Evolutionary conservation across 352 stramenopile genomes (phyloP), one percentile per base, ranked within the genome.

Genomic region (Pythium dissotocum): DNA sequence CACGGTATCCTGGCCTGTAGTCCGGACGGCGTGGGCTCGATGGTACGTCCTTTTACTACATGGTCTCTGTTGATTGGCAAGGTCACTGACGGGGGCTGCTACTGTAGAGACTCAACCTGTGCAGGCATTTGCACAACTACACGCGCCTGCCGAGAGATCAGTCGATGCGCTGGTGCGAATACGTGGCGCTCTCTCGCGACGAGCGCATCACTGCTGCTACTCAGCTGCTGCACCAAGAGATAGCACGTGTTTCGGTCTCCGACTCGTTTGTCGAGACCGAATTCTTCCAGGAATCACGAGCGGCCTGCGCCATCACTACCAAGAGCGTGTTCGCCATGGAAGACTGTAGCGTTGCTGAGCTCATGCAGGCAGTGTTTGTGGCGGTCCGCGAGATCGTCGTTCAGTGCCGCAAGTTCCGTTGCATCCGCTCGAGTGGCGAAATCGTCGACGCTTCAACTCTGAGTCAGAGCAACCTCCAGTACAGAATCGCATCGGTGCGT

Each of bases 281-380:
- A 2, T 70, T 56, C 28, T 40, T 59, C 7, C n/a, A 60, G 6
- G 63, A 61, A 12, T 55, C 46, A 0, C 18, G 44, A 28, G 56
- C 59, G 21, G 24, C 49, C 16, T 61, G 36, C 18, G 69, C 69
- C 7, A 70, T 79, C 63, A 84, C 72, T 16, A 73, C 75, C 49
- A 73, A 56, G 4, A 70, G 74, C 24, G 72, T 80, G 58, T 84
- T 78, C 52, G 65, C 72, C 6, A 67, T 84, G 48, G 77, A 77
- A 30, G 75, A 67, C 7, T 38, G 42, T 9, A 63, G 80, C 56
- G 55, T 77, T 6, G 49, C 66, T 4, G 75, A 40, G 16, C 56
- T 70, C 35, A 42, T 82, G 44, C 52, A 58, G 3, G 72, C 69
- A n/a, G 68, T 75, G 10, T 76, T 62, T 21, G 70, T 67, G 13